Evolutionary conservation across 805 yeast genomes (phyloP).

Genomic region (Lachancea sp.): DNA sequence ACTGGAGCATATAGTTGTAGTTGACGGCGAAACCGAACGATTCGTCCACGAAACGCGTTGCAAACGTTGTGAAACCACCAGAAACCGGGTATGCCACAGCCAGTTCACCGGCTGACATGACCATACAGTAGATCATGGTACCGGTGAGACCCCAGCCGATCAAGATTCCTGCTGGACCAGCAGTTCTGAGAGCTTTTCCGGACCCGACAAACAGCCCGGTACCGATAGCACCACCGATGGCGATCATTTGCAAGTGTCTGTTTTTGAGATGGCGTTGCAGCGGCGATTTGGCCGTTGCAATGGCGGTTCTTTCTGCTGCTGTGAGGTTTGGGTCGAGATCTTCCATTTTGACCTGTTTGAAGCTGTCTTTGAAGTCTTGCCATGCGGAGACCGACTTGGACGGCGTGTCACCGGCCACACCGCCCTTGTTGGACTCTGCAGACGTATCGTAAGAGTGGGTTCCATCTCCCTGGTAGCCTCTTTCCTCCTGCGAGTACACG

Average conservation of each 20-base stretch:
- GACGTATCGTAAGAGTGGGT: conserved; percentile 3
- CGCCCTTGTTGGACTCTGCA: not conserved
- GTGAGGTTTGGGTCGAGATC: conserved; percentile 37
- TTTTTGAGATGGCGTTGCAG: conserved; percentile 47
- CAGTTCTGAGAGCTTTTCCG: conserved; percentile 53
- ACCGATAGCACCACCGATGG: conserved; percentile 69
- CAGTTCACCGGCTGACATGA: conserved; percentile 57
- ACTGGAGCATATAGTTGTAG: conserved; percentile 49
- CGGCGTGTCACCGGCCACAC: no score
- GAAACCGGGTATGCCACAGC: conserved; percentile 56
- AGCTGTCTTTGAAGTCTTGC: conserved; percentile 44
- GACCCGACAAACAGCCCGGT: conserved; percentile 73
- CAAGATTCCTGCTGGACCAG: conserved; percentile 61
- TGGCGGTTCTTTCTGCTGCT: conserved; percentile 42
- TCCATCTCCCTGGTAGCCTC: conserved; percentile 2
- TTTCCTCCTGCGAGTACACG: conserved; percentile 7
- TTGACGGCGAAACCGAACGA: conserved; percentile 61
- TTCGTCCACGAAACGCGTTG: conserved; percentile 52
- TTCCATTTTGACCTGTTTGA: conserved; percentile 35
- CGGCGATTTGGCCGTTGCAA: conserved; percentile 46
- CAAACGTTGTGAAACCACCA: conserved; percentile 59
- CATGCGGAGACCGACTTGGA: conserved; percentile 19
- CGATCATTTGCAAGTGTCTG: conserved; percentile 58
- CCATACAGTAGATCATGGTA: conserved; percentile 49
- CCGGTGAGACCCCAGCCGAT: conserved; percentile 52